Conservation (phyloP, 345 rosid species). For the Acer negundo region DNA sequence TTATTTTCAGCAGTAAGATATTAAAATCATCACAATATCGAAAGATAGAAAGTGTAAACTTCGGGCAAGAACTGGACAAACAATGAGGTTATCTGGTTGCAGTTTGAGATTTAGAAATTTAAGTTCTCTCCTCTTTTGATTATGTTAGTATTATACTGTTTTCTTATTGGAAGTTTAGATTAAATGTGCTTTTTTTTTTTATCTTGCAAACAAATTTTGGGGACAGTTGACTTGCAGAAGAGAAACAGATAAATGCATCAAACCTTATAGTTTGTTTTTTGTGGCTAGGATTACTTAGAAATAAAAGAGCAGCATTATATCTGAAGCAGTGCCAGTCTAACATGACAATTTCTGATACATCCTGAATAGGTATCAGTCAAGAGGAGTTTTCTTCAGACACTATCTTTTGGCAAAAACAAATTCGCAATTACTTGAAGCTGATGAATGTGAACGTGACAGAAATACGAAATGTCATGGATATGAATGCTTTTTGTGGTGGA, state of each 20-base stretch:
- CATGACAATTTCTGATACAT: constrained; percentile 5
- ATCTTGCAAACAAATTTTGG: background rate
- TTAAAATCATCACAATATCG: background rate
- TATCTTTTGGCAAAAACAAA: constrained; percentile 75
- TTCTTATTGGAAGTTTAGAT: background rate
- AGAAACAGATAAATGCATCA: background rate
- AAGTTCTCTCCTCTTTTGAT: background rate
- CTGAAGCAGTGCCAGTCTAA: constrained; percentile 3
- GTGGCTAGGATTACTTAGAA: background rate
- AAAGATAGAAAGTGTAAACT: background rate
- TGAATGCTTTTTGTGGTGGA: constrained; percentile 87
- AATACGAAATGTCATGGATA: constrained; percentile 84
- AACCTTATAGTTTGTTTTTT: background rate
- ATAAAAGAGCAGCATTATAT: background rate
- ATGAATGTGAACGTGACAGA: constrained; percentile 55
- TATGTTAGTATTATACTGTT: background rate
- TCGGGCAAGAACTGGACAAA: background rate
- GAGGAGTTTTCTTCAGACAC: constrained; percentile 61
- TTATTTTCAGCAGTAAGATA: background rate
- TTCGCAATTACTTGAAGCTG: constrained; percentile 63
- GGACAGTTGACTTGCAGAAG: background rate
- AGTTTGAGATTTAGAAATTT: background rate
- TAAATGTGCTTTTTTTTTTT: background rate
- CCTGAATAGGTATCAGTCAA: constrained; percentile 56
- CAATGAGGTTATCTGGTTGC: background rate